Evolutionary conservation across 2,329 filamentous ascomycete species (phyloP), one percentile per base, ranked within the genome.

Genomic region (Talaromyces sp.): DNA sequence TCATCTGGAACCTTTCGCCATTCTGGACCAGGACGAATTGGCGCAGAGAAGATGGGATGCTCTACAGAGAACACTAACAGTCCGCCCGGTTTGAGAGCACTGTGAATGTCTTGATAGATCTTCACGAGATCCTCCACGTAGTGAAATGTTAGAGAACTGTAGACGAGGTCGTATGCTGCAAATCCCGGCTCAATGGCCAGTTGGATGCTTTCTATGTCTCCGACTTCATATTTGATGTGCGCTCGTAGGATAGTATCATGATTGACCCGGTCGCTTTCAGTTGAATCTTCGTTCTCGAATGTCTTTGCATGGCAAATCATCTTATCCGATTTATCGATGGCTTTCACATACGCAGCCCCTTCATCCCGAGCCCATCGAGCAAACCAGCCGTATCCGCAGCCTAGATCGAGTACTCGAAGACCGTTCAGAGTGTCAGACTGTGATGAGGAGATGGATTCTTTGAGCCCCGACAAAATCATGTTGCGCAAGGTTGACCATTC

Each of bases 311-410:
- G 70, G 5, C 60, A 61, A 7, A 79, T 69, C 77, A 79, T 80
- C 19, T 74, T 77, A 27, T 69, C 52, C 2, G 76, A 79, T 9
- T 79, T 54, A 56, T 80, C 77, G 43, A 77, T 60, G 4, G 65
- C 75, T 16, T 63, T 66, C 32, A 77, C 70, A 11, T 56, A 54
- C 8, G 51, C 53, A 9, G 75, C 76, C 5, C 74, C 74, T 17
- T 70, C 61, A 35, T 72, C 70, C 44, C 65, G 59, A 10, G 75
- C 74, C 68, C 71, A 79, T n/a, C 75, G 73, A 29, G 69, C 64
- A 54, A 78, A 77, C 75, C 75, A 79, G 17, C 77, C 77, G 55
- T 76, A 74, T 13, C 77, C 77, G 59, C 78, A 80, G 4, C 76
- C 77, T 4, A 80, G 68, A 60, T 80, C 76, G 8, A 80, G 70